Conservation (phyloP, 2,329 filamentous ascomycete genomes). For the Coniella vitis region DNA sequence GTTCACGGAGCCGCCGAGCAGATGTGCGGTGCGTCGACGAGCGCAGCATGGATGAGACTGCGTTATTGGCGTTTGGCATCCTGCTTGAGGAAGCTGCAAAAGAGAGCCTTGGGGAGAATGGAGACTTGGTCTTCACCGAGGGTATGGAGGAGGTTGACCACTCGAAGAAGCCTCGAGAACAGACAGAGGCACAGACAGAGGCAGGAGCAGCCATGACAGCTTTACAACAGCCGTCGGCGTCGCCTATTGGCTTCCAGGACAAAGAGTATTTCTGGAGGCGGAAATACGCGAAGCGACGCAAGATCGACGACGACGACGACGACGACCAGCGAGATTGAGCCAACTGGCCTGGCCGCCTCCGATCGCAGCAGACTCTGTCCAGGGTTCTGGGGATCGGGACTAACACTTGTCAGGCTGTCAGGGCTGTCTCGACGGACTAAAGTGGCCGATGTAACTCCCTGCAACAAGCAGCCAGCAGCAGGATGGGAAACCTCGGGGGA, state of each 20-base stretch:
- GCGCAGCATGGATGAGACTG: conserved; percentile 70
- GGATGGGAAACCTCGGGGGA: too few species aligned
- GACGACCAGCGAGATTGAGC: not conserved
- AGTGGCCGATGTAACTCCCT: too few species aligned
- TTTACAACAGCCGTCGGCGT: too few species aligned
- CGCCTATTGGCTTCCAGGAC: conserved; percentile 12
- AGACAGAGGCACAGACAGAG: not conserved
- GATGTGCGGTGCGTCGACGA: conserved; percentile 35
- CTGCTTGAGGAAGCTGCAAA: conserved; percentile 64
- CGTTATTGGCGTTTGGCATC: conserved; percentile 67
- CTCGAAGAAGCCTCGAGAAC: not conserved
- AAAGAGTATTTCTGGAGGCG: conserved; percentile 18
- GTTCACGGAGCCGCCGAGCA: conserved; percentile 5
- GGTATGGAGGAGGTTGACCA: conserved; percentile 35
- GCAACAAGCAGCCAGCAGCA: too few species aligned
- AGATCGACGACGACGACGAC: conserved; percentile 17
- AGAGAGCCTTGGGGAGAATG: conserved; percentile 54
- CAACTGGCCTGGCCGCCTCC: not conserved
- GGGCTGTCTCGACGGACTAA: too few species aligned
- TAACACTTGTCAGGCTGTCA: not conserved
- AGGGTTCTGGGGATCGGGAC: not conserved
- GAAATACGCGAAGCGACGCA: conserved; percentile 27
- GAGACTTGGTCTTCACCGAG: conserved; percentile 68
- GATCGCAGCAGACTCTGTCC: not conserved
- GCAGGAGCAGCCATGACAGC: conserved; percentile 3